Base-by-base conservation (phyloP, 108 stramenopile genomes). In the Nitzschia sp. region DNA sequence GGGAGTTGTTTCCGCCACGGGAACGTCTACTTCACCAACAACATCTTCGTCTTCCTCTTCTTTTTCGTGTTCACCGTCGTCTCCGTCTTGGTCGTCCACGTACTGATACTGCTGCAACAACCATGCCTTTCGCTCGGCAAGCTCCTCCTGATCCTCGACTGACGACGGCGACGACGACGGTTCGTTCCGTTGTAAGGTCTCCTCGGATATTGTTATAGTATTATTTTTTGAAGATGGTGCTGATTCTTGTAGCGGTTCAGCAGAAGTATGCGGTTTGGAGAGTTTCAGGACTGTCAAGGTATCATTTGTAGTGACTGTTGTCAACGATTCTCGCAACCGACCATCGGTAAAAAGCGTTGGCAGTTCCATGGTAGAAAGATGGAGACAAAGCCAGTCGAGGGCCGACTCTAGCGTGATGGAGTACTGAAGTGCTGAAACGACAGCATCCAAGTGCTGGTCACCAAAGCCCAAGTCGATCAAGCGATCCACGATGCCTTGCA, bases 311-410 rank as follows among this genome's bases (percentile, higher is more conserved):
- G 54, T 46, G 28, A 45, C 36, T 2, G 50, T 38, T 19, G 54
- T 0, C 21, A 55, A 26, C 23, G 45, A 34, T 17, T 72, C 55
- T 35, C 76, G 41, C 54, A 79, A 54, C 30, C 55, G 54, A 53
- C 55, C 65, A 41, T 89, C 88, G 0, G 77, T 82, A 54, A 90
- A 78, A 9, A 90, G 45, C 0, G 75, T 19, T 6, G 90, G 90
- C 53, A 92, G 66, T 30, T 85, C 82, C 19, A 72, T 33, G 0
- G 73, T 71, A 6, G 73, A 28, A 2, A 84, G 30, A 71, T 89
- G 53, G 33, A 83, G 59, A 63, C 90, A 92, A n/a, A 92, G 30
- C 80, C 80, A 92, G 76, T 92, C 86, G 31, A 92, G 66, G 13
- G 85, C 80, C 0, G 35, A 21, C 23, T 84, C 85, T n/a, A 92